Evolutionary conservation across 2,329 filamentous ascomycete genomes (phyloP), one percentile per base, ranked within the genome.

Genomic region (Penicillium occitanis): DNA sequence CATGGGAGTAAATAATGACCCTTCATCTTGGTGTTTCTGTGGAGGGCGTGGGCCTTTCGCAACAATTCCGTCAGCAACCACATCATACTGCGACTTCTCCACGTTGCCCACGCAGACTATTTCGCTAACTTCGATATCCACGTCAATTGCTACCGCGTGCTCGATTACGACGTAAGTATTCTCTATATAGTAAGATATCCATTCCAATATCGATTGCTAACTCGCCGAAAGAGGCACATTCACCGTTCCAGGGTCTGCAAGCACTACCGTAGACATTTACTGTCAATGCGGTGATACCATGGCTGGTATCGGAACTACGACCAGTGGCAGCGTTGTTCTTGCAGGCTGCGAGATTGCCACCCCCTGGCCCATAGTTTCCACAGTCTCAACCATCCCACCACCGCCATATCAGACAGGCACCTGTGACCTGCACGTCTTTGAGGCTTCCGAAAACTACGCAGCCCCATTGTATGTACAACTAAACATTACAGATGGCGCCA

Each of bases 321-420:
- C 61, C 4, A 37, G 22, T 25, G 61, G 61, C 37, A 57, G 50
- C 30, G 35, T 30, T 28, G 61, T 64, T 19, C 22, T 64, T 22
- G 48, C 35, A 13, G 61, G 61, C 7, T 64, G 62, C 14, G 62
- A 53, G 19, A 13, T 64, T 22, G 19, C 33, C 3, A 55, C 51
- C 7, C 51, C 51, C 51, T 46, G 50, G 62, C 28, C 48, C 17
- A 46, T 64, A 8, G 22, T 55, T 17, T 42, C 46, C 1, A 64
- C 62, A 19, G 28, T 64, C 19, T 64, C 62, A 10, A 64, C 62
- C n/a, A 64, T 64, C 25, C 22, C 62, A 46, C 62, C 62, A 6
- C 50, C 30, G 5, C 48, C 62, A n/a, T 64, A 59, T 14, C 62
- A 59, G 4, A 64, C 62, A 44, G 62, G 62, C 5, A 48, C 35